Evolutionary conservation across 1,139 yeast genomes (phyloP).

Genomic region (Geotrichum phurueaensis): DNA sequence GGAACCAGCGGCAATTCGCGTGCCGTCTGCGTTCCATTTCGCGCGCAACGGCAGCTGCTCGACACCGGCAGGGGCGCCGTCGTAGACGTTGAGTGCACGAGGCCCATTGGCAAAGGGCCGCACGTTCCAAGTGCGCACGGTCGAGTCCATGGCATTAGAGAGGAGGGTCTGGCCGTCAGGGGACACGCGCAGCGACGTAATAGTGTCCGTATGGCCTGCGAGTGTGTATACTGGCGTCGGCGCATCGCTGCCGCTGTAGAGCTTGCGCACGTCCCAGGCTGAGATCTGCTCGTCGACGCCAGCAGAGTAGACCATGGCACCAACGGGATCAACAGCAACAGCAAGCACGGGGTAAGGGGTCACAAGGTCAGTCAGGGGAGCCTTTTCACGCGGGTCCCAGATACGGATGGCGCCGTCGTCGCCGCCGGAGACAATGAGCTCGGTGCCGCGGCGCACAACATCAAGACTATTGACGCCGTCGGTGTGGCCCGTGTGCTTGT

Average conservation of each 20-base stretch:
- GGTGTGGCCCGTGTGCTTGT: conserved; percentile 39
- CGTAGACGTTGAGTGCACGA: conserved; percentile 45
- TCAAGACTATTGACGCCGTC: conserved; percentile 54
- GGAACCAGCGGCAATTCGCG: conserved; percentile 52
- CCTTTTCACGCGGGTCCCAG: conserved; percentile 62
- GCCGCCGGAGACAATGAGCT: conserved; percentile 47
- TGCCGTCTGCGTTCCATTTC: conserved; percentile 39
- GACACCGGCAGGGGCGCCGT: conserved; percentile 54
- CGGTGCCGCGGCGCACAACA: conserved; percentile 32
- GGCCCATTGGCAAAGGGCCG: conserved; percentile 39
- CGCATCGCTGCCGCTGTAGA: conserved; percentile 10
- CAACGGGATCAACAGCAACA: conserved; percentile 41
- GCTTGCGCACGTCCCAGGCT: conserved; percentile 47
- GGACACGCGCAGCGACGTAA: conserved; percentile 49
- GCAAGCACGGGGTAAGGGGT: conserved; percentile 57
- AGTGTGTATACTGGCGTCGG: conserved; percentile 39
- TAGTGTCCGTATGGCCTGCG: conserved; percentile 43
- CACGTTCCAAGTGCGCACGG: conserved; percentile 52
- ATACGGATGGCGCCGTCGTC: conserved; percentile 56
- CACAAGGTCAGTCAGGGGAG: conserved; percentile 36
- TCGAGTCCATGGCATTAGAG: conserved; percentile 54
- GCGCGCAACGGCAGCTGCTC: conserved; percentile 52
- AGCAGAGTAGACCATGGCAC: conserved; percentile 45
- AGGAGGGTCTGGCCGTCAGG: conserved; percentile 46
- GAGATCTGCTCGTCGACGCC: conserved; percentile 64